These are phyloP conservation scores for Trichophyton equinum DNA, from an alignment of 2,329 filamentous ascomycete genomes.

Conservation along the genomic window DNA sequence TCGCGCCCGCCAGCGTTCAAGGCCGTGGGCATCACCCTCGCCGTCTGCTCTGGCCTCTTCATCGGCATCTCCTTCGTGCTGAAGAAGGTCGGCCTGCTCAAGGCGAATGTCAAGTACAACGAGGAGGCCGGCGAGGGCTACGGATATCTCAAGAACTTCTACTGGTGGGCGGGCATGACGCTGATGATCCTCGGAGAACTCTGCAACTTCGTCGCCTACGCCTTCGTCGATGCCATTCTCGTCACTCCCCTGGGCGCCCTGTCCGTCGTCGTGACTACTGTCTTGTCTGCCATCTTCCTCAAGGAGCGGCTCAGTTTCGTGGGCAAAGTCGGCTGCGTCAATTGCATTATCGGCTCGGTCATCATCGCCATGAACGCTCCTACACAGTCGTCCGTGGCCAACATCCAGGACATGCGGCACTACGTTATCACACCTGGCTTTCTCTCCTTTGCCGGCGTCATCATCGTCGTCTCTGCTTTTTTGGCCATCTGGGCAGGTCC, in stretches of 20 bases:
- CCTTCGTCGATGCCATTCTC: slow-evolving; percentile 90
- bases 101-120: slow-evolving; percentile 90
- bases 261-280: slow-evolving; percentile 81
- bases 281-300: slow-evolving; percentile 85
- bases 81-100: slow-evolving; percentile 84
- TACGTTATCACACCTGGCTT: slow-evolving; percentile 82
- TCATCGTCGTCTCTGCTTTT: slow-evolving; percentile 60
- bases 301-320: slow-evolving; percentile 93
- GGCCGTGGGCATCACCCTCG: slow-evolving; percentile 71
- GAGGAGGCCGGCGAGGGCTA: slow-evolving; percentile 94
- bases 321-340: slow-evolving; percentile 89
- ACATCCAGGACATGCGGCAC: slow-evolving; percentile 84
- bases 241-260: slow-evolving; percentile 86
- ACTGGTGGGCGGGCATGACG: slow-evolving; percentile 93
- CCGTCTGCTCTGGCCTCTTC: slow-evolving; percentile 76
- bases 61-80: slow-evolving; percentile 92
- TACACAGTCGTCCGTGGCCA: slow-evolving; percentile 65
- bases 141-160: slow-evolving; percentile 87
- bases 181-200: slow-evolving; percentile 95
- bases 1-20: slow-evolving; percentile 56
- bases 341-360: slow-evolving; percentile 85
- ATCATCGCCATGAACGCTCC: slow-evolving; percentile 93
- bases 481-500: slow-evolving; percentile 72
- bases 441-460: slow-evolving; percentile 67
- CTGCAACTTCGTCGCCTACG: slow-evolving; percentile 94